Base-by-base conservation (phyloP, 768 basidiomycete genomes). In the Neoboletus subvelutipes region DNA sequence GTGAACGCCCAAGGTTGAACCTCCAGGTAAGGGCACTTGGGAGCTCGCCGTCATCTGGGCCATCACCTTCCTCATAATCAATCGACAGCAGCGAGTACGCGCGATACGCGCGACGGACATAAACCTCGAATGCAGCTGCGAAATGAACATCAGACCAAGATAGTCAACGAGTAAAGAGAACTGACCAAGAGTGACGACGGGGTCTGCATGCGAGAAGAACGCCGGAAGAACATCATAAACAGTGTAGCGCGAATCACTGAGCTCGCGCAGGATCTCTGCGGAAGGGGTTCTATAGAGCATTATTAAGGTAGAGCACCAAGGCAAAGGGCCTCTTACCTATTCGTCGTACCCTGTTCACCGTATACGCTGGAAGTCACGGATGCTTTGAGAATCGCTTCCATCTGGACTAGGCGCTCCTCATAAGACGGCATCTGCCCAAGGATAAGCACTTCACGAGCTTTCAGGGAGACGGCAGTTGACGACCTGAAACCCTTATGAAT, bases 361-460 rank as follows among this genome's bases (percentile, higher is more conserved):
- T 99, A 98, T 66, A 86, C 88, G 62, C 86, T 90, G 55, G 86
- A 88, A 18, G 86, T 85, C 50, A 97, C 90, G 0, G 97, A 90
- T 28, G 87, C 82, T 74, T 90, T 93, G 47, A 99, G 81, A 52
- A 99, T 88, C 28, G 86, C 80, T 76, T 97, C 95, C 91, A 99
- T 96, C 73, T 99, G 97, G 28, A 84, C 77, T 41, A 87, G 78
- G 56, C 97, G 89, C 72, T 98, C 97, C 67, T 98, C 94, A 69
- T 92, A 96, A 15, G 94, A 96, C 6, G 97, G 97, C 84, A 99
- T 90, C 71, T 96, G 93, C 46, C 92, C 92, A 33, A 93, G 81
- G 67, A 99, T 98, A 46, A 98, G 82, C 8, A 97, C 97, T 77
- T 99, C 97, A 45, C 97, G 90, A 41, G 97, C 97, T 74, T 96